Evolutionary conservation across 805 yeast genomes (phyloP).

Genomic region (Saturnispora serradocipensis): DNA sequence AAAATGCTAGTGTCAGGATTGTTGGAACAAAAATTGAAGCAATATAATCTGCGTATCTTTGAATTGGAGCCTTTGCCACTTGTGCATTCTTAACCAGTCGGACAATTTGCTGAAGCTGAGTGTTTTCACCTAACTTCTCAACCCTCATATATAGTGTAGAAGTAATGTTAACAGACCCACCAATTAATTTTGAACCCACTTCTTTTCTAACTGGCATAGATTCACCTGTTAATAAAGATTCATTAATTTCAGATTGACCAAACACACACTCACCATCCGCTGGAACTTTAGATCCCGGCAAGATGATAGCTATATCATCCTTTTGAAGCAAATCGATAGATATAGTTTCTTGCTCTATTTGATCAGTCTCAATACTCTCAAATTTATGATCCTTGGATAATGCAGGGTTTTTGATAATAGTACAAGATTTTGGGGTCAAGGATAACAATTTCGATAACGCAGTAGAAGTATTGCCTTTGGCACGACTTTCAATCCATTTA

Average conservation of each 20-base stretch:
- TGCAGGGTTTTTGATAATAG: slow-evolving; percentile 41
- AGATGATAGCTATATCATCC: slow-evolving; percentile 65
- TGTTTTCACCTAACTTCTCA: slow-evolving; percentile 65
- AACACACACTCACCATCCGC: slow-evolving; percentile 78
- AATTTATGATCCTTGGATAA: slow-evolving; percentile 5
- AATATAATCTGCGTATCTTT: slow-evolving; percentile 73
- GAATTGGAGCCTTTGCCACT: slow-evolving; percentile 81
- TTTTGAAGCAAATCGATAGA: slow-evolving; percentile 69
- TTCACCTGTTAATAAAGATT: slow-evolving; percentile 89
- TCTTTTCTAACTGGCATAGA: slow-evolving; percentile 62
- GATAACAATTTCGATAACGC: slow-evolving; percentile 77
- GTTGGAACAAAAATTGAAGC: slow-evolving; percentile 82
- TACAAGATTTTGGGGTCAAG: slow-evolving; percentile 70
- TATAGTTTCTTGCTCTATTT: slow-evolving; percentile 38
- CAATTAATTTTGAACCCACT: slow-evolving; percentile 58
- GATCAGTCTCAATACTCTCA: slow-evolving; percentile 10
- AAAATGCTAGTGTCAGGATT: slow-evolving; percentile 49
- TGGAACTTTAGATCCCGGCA: slow-evolving; percentile 84
- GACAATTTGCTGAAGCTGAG: slow-evolving; percentile 83
- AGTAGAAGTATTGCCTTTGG: slow-evolving; percentile 88
- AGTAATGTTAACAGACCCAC: slow-evolving; percentile 85
- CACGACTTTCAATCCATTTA: slow-evolving; percentile 82
- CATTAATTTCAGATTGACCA: slow-evolving; percentile 82
- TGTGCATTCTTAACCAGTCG: slow-evolving; percentile 84
- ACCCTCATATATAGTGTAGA: slow-evolving; percentile 65